These are phyloP conservation scores for Calonectria montana DNA, from an alignment of 2,329 filamentous ascomycete species.

Conservation along the genomic window DNA sequence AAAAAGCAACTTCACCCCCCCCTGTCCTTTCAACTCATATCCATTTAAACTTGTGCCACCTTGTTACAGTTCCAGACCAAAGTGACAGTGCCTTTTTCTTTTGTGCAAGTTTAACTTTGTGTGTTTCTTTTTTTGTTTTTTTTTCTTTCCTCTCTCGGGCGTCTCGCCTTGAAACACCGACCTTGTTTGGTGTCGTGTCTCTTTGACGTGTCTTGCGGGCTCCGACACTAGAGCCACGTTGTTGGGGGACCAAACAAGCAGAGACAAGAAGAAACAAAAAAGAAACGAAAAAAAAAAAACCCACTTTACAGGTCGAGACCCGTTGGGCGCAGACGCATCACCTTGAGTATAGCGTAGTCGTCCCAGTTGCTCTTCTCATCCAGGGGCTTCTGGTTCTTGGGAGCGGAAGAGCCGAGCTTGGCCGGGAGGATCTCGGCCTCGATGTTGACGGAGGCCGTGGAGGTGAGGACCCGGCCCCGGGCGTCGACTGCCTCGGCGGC, in stretches of 20 bases:
- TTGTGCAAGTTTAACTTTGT: background rate
- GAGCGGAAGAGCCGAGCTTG: background rate
- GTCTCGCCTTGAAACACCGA: background rate
- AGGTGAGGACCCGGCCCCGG: conserved; percentile 33
- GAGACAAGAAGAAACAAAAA: background rate
- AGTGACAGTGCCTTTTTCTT: background rate
- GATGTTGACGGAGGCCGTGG: conserved; percentile 32
- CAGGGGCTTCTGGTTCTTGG: conserved; percentile 7
- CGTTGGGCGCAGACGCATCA: conserved; percentile 15
- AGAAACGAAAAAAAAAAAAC: background rate
- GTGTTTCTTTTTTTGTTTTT: background rate
- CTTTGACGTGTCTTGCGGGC: background rate
- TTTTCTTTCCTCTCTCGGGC: background rate
- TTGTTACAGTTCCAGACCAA: background rate
- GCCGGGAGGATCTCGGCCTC: conserved; percentile 36
- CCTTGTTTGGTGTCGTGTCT: background rate
- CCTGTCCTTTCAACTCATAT: background rate
- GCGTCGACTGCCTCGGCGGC: conserved; percentile 41
- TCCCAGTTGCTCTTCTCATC: conserved; percentile 11
- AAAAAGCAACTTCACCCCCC: conserved; percentile 11
- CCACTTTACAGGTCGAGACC: background rate
- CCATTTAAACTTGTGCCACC: background rate
- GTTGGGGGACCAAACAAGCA: background rate
- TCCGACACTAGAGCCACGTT: background rate
- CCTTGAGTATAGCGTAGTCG: conserved; percentile 17